Evolutionary conservation across 2,329 filamentous ascomycete genomes (phyloP).

Genomic region (Aspergillus sojae): DNA sequence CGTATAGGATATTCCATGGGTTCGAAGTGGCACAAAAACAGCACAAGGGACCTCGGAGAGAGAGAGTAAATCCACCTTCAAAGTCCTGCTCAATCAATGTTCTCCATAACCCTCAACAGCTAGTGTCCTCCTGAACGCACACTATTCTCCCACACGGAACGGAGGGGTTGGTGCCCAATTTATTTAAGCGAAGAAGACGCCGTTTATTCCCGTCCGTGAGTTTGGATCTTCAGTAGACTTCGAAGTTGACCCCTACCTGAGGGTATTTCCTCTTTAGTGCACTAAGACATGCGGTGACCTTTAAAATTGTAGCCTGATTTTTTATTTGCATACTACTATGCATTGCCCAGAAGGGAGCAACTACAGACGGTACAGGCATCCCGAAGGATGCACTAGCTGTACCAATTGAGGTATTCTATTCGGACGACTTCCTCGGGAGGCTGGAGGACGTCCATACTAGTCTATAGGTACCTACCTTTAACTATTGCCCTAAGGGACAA

Average conservation of each 20-base stretch:
- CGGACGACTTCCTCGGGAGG: background rate
- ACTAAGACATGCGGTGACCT: background rate
- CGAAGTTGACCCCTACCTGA: background rate
- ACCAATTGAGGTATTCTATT: background rate
- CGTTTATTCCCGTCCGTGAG: conserved; percentile 20
- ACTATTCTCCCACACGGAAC: conserved; percentile 11
- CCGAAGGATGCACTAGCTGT: background rate
- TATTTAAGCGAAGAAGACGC: conserved; percentile 21
- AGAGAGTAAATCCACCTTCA: background rate
- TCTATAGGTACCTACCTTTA: background rate
- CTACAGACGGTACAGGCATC: background rate
- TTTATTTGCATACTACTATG: background rate
- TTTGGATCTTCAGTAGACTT: background rate
- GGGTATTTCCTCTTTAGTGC: background rate
- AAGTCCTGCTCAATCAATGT: background rate
- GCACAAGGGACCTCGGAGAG: background rate
- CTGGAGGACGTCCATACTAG: background rate
- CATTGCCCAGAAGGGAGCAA: background rate
- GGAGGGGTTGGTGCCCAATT: conserved; percentile 27
- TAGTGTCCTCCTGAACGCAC: background rate
- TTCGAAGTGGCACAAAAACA: background rate
- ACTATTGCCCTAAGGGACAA: conserved; percentile 1
- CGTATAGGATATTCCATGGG: background rate
- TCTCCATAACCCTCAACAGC: background rate
- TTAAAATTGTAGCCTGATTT: background rate